Evolutionary conservation across 2,329 filamentous ascomycete species (phyloP).

Genomic region (Claviceps lovelessii): DNA sequence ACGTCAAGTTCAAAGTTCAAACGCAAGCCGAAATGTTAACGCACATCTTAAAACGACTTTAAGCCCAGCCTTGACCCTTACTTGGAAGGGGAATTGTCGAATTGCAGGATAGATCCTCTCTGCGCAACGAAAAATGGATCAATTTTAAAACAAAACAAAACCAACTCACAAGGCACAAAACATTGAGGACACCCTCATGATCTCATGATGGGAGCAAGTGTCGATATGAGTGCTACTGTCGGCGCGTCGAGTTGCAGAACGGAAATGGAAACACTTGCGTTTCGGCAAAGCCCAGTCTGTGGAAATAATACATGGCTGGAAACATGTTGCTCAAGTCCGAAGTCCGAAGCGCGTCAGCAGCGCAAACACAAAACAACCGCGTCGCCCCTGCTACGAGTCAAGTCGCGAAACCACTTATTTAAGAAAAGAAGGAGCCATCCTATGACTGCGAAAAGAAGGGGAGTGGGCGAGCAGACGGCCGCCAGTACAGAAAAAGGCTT

Average conservation of each 20-base stretch:
- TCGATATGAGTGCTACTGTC: neutral
- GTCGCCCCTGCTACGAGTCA: neutral
- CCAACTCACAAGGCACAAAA: neutral
- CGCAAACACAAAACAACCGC: neutral
- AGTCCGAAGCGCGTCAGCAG: neutral
- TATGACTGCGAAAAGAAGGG: too few species aligned
- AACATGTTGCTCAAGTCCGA: neutral
- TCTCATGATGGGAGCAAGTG: neutral
- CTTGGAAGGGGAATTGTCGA: neutral
- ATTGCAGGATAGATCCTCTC: neutral
- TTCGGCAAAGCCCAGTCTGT: neutral
- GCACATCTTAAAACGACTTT: neutral
- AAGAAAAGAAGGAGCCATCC: neutral
- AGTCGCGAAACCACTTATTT: neutral
- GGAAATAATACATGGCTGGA: neutral
- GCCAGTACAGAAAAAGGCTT: too few species aligned
- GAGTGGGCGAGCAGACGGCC: too few species aligned
- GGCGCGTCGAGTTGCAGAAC: neutral
- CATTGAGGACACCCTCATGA: neutral
- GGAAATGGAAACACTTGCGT: neutral
- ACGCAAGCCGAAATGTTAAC: neutral
- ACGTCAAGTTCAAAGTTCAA: neutral
- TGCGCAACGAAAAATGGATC: neutral
- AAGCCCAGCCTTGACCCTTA: too few species aligned
- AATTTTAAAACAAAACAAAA: neutral